A percentile compares a stretch with the other conserved stretches of the same genome.
These are phyloP conservation scores for Fusarium euwallaceae DNA, from an alignment of 2,329 filamentous ascomycete species.

Conservation along the genomic window DNA sequence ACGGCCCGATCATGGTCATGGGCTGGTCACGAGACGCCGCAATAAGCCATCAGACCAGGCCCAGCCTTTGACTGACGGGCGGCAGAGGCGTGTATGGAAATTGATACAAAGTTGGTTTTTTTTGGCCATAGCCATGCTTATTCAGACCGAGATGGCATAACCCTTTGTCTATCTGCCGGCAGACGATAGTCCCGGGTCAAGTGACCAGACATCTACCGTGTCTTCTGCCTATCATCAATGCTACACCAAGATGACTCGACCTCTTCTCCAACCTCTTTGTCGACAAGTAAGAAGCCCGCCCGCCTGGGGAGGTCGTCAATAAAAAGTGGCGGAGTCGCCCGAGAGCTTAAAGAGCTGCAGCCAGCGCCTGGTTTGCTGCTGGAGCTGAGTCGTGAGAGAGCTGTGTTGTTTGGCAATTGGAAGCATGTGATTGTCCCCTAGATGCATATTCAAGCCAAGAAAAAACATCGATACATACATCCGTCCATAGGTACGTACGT, in stretches of 20 bases:
- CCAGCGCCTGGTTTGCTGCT: neutral
- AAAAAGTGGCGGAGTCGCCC: slow-evolving; percentile 24
- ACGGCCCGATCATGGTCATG: slow-evolving; percentile 38
- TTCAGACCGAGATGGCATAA: slow-evolving; percentile 7
- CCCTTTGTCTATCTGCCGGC: neutral
- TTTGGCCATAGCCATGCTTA: slow-evolving; percentile 25
- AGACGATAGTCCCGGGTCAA: slow-evolving; percentile 26
- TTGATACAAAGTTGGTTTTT: neutral
- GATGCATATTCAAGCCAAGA: slow-evolving; percentile 35
- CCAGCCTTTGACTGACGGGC: slow-evolving; percentile 17
- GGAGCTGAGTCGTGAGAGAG: slow-evolving; percentile 35
- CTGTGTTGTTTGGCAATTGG: slow-evolving; percentile 30
- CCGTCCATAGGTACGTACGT: slow-evolving; percentile 12
- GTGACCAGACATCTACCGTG: slow-evolving; percentile 32
- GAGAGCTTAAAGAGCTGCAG: slow-evolving; percentile 15
- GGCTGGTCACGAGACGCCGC: slow-evolving; percentile 32
- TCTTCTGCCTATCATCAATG: slow-evolving; percentile 21
- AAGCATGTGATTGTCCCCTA: slow-evolving; percentile 48
- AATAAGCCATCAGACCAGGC: slow-evolving; percentile 9
- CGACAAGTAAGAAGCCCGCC: slow-evolving; percentile 9
- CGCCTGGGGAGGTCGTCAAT: slow-evolving; percentile 8
- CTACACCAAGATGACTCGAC: slow-evolving; percentile 39
- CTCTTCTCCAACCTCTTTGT: slow-evolving; percentile 5
- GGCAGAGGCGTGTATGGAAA: slow-evolving; percentile 22
- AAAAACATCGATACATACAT: neutral